Percentiles rank a stretch among this genome's conserved stretches.
These are phyloP conservation scores for Ophiostoma piceae DNA, from an alignment of 2,329 filamentous ascomycete genomes.

Conservation along the genomic window DNA sequence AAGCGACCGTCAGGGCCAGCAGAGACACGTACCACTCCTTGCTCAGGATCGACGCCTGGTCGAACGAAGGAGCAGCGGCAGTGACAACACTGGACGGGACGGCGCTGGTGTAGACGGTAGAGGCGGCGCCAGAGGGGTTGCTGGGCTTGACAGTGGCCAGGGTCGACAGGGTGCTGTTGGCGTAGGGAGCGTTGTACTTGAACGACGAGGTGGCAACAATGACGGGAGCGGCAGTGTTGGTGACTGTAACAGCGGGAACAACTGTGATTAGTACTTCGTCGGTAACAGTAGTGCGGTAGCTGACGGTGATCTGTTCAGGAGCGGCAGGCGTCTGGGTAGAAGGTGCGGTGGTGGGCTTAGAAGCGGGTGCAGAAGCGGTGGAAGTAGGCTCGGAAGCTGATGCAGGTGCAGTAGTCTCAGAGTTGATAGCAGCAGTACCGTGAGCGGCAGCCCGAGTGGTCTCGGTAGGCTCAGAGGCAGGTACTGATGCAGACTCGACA, in stretches of 20 bases:
- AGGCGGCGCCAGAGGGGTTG: constrained; percentile 3
- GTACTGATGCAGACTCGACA: background rate
- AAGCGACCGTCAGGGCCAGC: constrained; percentile 19
- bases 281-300: constrained; percentile 17
- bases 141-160: constrained; percentile 8
- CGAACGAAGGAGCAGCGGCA: constrained; percentile 16
- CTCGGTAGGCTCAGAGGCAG: background rate
- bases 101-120: background rate
- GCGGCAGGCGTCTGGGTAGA: background rate
- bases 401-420: background rate
- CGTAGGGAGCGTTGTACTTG: constrained; percentile 10
- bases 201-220: background rate
- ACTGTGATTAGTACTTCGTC: constrained; percentile 24
- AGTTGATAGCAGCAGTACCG: background rate
- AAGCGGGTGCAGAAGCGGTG: background rate
- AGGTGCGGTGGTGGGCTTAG: background rate
- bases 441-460: background rate
- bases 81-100: constrained; percentile 14
- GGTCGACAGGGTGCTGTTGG: constrained; percentile 18
- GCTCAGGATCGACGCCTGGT: constrained; percentile 18
- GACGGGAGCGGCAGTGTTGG: constrained; percentile 1
- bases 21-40: constrained; percentile 23
- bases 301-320: background rate
- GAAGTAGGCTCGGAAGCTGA: background rate
- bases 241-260: constrained; percentile 18